Conservation (phyloP, 2,329 filamentous ascomycete species). For the Trichoderma lentiforme region DNA sequence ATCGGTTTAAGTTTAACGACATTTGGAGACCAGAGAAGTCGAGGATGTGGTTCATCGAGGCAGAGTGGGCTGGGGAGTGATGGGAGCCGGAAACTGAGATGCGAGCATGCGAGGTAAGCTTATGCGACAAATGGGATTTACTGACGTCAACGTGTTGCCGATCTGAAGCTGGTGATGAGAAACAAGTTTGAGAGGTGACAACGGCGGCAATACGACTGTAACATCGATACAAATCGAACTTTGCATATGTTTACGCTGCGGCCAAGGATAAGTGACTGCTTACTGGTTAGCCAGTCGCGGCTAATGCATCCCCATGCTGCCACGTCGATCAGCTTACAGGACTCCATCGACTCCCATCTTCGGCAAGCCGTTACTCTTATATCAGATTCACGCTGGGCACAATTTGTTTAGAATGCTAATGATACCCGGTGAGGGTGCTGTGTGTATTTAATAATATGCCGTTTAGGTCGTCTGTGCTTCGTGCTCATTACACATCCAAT, state of each 20-base stretch:
- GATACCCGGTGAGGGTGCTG: conserved; percentile 1
- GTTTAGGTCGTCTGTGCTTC: background rate
- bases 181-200: background rate
- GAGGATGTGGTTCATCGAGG: conserved; percentile 23
- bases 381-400: background rate
- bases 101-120: background rate
- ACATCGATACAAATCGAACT: background rate
- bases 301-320: conserved; percentile 2
- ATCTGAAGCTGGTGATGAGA: background rate
- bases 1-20: conserved; percentile 12
- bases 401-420: background rate
- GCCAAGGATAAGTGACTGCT: background rate
- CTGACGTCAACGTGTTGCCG: background rate
- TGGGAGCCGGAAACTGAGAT: background rate
- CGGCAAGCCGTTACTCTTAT: background rate
- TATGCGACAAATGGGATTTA: background rate
- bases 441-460: conserved; percentile 7
- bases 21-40: conserved; percentile 22
- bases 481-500: background rate
- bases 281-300: background rate
- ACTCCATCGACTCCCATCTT: background rate
- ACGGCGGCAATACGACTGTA: background rate
- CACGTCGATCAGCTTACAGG: conserved; percentile 10
- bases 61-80: conserved; percentile 17
- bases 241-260: background rate